These are phyloP conservation scores for Backusella mclennaniae DNA, from an alignment of 192 early-diverging fungal genomes.

Conservation along the genomic window DNA sequence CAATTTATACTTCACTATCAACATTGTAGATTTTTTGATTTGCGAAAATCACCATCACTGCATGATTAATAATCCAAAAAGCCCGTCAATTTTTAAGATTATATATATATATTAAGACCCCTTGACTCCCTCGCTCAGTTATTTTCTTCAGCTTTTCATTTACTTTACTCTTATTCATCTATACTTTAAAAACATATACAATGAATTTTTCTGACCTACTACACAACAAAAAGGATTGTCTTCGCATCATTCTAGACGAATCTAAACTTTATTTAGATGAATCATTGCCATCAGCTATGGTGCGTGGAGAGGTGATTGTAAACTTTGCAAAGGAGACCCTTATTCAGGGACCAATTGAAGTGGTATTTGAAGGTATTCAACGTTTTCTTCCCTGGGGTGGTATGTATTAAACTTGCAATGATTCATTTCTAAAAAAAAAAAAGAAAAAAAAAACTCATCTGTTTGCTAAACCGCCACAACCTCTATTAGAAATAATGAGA, in stretches of 20 bases:
- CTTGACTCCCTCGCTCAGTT: background rate
- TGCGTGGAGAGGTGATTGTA: constrained; percentile 31
- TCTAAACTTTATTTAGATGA: constrained; percentile 24
- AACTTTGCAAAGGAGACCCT: constrained; percentile 11
- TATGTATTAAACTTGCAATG: background rate
- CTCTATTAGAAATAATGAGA: constrained; percentile 17
- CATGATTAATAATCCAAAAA: background rate
- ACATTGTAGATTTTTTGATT: background rate
- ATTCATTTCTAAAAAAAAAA: background rate
- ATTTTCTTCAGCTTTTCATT: background rate
- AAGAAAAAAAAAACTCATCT: background rate
- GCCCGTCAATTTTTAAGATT: background rate
- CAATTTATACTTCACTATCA: background rate
- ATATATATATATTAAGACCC: background rate
- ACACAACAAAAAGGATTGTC: constrained; percentile 1
- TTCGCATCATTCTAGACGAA: constrained; percentile 21
- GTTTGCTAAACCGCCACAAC: background rate
- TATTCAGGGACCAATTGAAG: constrained; percentile 26
- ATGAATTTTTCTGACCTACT: background rate
- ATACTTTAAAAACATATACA: background rate
- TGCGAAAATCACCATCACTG: background rate
- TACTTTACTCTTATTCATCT: background rate
- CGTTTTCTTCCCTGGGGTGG: constrained; percentile 17
- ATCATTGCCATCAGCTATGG: constrained; percentile 16
- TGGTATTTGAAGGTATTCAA: constrained; percentile 28